These are phyloP conservation scores for Mesembryanthemum crystallinum DNA, from an alignment of 148 eudicot species.

Conservation along the genomic window DNA sequence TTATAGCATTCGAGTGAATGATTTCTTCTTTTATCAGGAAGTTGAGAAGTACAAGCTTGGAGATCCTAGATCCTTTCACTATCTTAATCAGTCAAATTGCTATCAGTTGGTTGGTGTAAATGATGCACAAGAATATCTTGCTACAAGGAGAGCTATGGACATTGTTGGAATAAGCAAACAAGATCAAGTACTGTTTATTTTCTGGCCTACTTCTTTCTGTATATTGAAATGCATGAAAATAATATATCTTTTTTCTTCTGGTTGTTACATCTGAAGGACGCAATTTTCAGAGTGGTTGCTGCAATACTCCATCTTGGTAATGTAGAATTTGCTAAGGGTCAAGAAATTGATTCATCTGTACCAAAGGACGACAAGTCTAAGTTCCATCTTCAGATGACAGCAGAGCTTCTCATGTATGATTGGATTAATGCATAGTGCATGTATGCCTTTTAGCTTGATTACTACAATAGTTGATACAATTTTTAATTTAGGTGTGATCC, in stretches of 20 bases:
- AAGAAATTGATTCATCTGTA: slow-evolving; percentile 79
- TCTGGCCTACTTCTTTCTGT: slow-evolving; percentile 13
- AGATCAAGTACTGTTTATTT: slow-evolving; percentile 54
- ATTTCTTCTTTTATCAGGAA: slow-evolving; percentile 45
- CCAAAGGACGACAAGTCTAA: slow-evolving; percentile 69
- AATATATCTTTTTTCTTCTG: slow-evolving; percentile 10
- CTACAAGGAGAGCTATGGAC: slow-evolving; percentile 91
- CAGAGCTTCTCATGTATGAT: slow-evolving; percentile 76
- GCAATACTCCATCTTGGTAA: slow-evolving; percentile 87
- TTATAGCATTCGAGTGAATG: slow-evolving; percentile 19
- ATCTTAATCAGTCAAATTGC: slow-evolving; percentile 83
- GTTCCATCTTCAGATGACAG: slow-evolving; percentile 70
- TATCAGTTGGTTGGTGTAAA: slow-evolving; percentile 66
- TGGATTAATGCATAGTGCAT: slow-evolving; percentile 5
- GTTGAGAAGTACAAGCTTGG: slow-evolving; percentile 72
- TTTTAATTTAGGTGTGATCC: slow-evolving; percentile 60
- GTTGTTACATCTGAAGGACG: slow-evolving; percentile 49
- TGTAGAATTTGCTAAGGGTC: slow-evolving; percentile 63
- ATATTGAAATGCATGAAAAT: slow-evolving; percentile 12
- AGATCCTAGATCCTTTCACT: slow-evolving; percentile 68
- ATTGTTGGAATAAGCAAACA: slow-evolving; percentile 75
- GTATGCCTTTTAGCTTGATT: slow-evolving; percentile 14
- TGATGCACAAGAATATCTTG: slow-evolving; percentile 80
- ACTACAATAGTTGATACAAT: slow-evolving; percentile 7
- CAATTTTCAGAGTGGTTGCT: slow-evolving; percentile 87